A percentile compares a stretch with the other conserved stretches of the same genome.
These are phyloP conservation scores for Neopestalotiopsis sp. DNA, from an alignment of 2,329 filamentous ascomycete genomes.

Conservation along the genomic window DNA sequence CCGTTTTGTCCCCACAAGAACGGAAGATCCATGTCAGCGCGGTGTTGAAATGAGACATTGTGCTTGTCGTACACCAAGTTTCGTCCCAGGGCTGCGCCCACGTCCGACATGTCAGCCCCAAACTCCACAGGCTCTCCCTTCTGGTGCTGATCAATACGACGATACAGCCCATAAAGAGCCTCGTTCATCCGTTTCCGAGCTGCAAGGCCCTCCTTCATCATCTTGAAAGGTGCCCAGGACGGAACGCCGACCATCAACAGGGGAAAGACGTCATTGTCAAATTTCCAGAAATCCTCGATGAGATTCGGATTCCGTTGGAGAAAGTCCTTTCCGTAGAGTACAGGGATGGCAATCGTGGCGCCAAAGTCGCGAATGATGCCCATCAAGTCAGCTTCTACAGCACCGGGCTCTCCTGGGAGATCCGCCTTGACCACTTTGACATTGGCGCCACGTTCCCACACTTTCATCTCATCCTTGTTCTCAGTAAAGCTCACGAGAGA, in stretches of 20 bases:
- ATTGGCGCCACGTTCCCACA: constrained; percentile 23
- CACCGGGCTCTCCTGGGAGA: not conserved
- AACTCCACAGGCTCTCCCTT: constrained; percentile 22
- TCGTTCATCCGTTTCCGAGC: constrained; percentile 18
- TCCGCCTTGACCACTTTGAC: constrained; percentile 8
- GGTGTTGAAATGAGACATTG: constrained; percentile 16
- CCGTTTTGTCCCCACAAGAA: constrained; percentile 22
- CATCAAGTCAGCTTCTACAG: constrained; percentile 22
- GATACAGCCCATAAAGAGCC: constrained; percentile 20
- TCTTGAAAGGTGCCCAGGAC: constrained; percentile 22
- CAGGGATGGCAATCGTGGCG: constrained; percentile 20
- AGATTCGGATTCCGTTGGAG: constrained; percentile 20
- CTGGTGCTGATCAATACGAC: constrained; percentile 23
- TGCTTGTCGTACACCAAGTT: constrained; percentile 18
- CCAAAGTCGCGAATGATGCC: constrained; percentile 24
- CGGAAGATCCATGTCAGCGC: constrained; percentile 18
- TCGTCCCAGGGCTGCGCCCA: constrained; percentile 20
- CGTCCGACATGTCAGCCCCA: constrained; percentile 25
- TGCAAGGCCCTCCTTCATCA: constrained; percentile 19
- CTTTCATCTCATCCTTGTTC: constrained; percentile 12
- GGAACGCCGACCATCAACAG: constrained; percentile 23
- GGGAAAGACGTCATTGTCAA: constrained; percentile 24
- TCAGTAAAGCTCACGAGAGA: constrained; percentile 20
- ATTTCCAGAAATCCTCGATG: constrained; percentile 24
- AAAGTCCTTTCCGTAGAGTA: constrained; percentile 24